These are phyloP conservation scores for Carallia pectinifolia DNA, from an alignment of 345 rosid genomes.

Conservation along the genomic window DNA sequence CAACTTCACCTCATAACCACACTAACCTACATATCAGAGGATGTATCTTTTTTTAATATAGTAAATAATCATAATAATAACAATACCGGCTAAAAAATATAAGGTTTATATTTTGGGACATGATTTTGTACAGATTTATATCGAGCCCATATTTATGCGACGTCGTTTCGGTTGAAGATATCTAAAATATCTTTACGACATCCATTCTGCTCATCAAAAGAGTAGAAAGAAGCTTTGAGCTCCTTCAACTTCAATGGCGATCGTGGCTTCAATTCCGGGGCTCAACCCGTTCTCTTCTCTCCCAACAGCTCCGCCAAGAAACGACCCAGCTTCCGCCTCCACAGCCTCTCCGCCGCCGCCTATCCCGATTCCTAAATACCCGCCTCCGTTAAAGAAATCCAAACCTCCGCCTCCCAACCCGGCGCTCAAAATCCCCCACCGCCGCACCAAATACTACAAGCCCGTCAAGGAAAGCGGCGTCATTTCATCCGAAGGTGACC, in stretches of 20 bases:
- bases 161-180: not conserved
- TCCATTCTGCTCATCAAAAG: not conserved
- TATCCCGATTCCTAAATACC: constrained; percentile 68
- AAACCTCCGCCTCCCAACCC: constrained; percentile 39
- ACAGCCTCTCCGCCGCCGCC: constrained; percentile 44
- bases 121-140: too few species aligned
- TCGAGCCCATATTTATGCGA: not conserved
- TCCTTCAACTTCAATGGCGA: constrained; percentile 43
- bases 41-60: too few species aligned
- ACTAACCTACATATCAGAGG: too few species aligned
- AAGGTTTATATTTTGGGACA: too few species aligned
- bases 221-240: not conserved
- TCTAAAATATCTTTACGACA: not conserved
- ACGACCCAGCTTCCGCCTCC: constrained; percentile 23
- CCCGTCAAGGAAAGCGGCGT: constrained; percentile 66
- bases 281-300: constrained; percentile 74
- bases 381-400: constrained; percentile 45
- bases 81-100: too few species aligned
- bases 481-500: constrained; percentile 64
- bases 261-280: constrained; percentile 53
- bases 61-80: too few species aligned
- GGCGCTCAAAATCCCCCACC: constrained; percentile 71
- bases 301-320: constrained; percentile 50
- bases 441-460: constrained; percentile 61
- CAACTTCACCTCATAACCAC: too few species aligned